Base-by-base conservation (phyloP, 768 basidiomycete genomes). In the Leccinum sublutescens region DNA sequence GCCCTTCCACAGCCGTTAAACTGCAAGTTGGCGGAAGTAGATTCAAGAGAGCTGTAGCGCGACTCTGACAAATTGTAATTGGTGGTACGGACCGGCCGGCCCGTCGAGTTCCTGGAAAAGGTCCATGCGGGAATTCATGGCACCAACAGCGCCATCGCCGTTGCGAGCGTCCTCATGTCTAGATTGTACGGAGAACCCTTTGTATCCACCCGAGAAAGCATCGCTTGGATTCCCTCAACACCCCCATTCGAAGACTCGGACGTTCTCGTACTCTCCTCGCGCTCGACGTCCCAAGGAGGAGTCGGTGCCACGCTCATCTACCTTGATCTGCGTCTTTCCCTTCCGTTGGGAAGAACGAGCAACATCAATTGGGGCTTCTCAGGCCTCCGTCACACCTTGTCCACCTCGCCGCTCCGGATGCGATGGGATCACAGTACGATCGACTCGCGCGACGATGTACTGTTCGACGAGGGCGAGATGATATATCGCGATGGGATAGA, bases 231-330 rank as follows among this genome's bases (percentile, higher is more conserved):
- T 45, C 57, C 62, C 11, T 64, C 53, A 10, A 43, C 54, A 11
- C 59, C 60, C 12, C 27, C 59, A 31, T 71, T 54, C 50, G 70
- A 71, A 55, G 68, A 69, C 50, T 69, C 65, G 3, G 62, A 64
- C 23, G 70, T 71, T 23, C 65, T 72, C 25, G 68, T 71, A 31
- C 56, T 69, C n/a, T 72, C 63, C 12, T 70, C 68, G 29, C 68
- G 68, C 8, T 61, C 65, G 6, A 67, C 70, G 6, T 64, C 64
- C 23, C 51, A 57, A 8, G 59, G 49, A 4, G 29, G 11, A 17
- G 49, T 69, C 38, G 67, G 56, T 9, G 55, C 60, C 40, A 64
- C 56, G 3, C 70, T 62, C 10, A 54, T 69, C 23, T 71, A 64
- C 45, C 70, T 69, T 15, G 70, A 69, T 49, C 56, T 69, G 7